Base-by-base conservation (phyloP, 306 rosid genomes). In the Lathyrus aphaca region DNA sequence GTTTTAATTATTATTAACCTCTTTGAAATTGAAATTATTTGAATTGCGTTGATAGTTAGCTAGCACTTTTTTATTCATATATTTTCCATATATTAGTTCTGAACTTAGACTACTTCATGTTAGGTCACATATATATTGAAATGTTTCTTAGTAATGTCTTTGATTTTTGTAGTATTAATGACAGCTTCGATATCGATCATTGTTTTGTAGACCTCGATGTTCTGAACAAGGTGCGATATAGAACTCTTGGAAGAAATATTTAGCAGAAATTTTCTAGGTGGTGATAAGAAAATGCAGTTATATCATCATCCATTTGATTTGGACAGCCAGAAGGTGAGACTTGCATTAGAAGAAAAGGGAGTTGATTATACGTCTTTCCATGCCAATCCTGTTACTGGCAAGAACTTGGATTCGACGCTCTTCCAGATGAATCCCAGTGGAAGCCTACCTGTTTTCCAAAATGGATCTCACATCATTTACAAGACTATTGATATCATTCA, bases 261-360 rank as follows among this genome's bases (percentile, higher is more conserved):
- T 62, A 46, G 48, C 71, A 63, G 72, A 16, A 46, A 51, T 21
- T 53, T 81, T 17, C 6, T 16, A 64, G 51, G 51, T 49, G 74
- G 75, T 40, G 74, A 75, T 58, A 66, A 49, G 74, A 82, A 66
- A 46, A 95, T 95, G 99, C 99, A 95, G 86, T 73, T 95, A 19
- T 88, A 91, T 82, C 99, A 95, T 82, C 99, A 95, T 71, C 99
- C 96, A 0, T 89, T 80, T 83, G 92, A 96, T 71, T 69, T 89
- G 79, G 86, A 89, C 64, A 91, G 97, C 84, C 96, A 87, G 81
- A 91, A 84, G 74, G 99, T 87, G 82, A 89, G 99, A 62, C 91
- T 95, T 25, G 97, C 92, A 15, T 80, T 91, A 92, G 99, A 95
- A 76, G 97, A 91, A 84, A 88, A 78, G 63, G 85, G 84, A 78